These are phyloP conservation scores for Alnus rubra DNA, from an alignment of 306 rosid genomes.

Conservation along the genomic window DNA sequence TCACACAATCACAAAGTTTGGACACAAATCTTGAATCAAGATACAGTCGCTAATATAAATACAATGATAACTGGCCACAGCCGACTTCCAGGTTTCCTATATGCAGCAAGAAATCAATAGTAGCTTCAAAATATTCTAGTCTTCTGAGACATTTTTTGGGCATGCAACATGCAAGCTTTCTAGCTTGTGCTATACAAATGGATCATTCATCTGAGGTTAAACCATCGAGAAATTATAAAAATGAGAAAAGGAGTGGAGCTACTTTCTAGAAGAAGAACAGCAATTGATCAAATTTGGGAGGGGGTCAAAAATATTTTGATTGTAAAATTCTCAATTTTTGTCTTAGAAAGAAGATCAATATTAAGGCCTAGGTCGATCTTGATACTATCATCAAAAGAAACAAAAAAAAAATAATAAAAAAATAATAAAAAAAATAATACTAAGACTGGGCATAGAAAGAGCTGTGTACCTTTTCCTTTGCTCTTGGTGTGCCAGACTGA, in stretches of 20 bases:
- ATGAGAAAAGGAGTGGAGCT: neutral
- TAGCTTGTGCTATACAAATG: neutral
- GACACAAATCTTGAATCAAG: neutral
- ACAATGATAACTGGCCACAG: neutral
- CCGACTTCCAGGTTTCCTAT: neutral
- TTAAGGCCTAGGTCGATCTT: too few relatives aligned
- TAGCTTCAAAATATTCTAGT: neutral
- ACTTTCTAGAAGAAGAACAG: neutral
- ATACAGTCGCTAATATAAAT: neutral
- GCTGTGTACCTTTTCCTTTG: slow-evolving; percentile 83
- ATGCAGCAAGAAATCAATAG: neutral
- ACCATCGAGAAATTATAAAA: neutral
- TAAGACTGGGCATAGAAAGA: neutral
- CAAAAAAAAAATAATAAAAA: too few relatives aligned
- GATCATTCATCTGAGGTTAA: neutral
- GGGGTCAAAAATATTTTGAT: neutral
- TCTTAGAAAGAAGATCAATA: too few relatives aligned
- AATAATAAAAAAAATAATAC: too few relatives aligned
- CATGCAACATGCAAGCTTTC: neutral
- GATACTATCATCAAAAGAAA: too few relatives aligned
- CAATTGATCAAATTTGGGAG: neutral
- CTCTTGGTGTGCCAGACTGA: slow-evolving; percentile 87
- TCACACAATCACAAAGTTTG: neutral
- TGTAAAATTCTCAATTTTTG: too few relatives aligned
- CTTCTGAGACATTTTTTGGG: neutral